Evolutionary conservation across 2,329 filamentous ascomycete genomes (phyloP), one percentile per base, ranked within the genome.

Genomic region (Alternaria brassicae): DNA sequence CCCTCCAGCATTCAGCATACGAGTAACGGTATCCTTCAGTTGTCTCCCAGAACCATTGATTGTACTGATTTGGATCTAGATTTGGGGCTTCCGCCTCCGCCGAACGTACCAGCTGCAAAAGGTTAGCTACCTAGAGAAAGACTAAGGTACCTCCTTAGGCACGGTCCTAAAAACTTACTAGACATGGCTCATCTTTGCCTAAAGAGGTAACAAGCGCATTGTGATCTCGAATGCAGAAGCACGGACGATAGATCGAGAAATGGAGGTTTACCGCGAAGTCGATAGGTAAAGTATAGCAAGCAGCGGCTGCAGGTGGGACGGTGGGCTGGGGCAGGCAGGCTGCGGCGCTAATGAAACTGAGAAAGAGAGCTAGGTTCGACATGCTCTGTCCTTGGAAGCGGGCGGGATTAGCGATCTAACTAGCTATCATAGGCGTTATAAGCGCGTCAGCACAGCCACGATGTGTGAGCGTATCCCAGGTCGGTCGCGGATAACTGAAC

Each of bases 1-100:
- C 28, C 25, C 42, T 45, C 42, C 27, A 45, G 42, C 42, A 45
- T 45, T 45, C 42, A 30, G 42, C 25, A 45, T 45, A 45, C 42
- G 42, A 45, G 42, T 45, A 45, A 27, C 42, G 42, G 42, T 45
- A 45, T 30, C 42, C 42, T 27, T 45, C 42, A 30, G 42, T 45
- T 27, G 42, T 45, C 23, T 45, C 42, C 42, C 42, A 45, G 28
- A 45, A 45, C 42, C 42, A 45, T 45, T 45, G 27, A 30, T 27
- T 45, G 42, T 45, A 45, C 28, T 45, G 25, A 7, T 27, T 25
- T 45, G 42, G 42, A 45, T 45, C 42, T 45, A 28, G 28, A 30
- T 27, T 27, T 45, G 42, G 25, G 15, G 42, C 17, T 45, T 45
- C 28, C 28, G 42, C 25, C 42, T 45, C 42, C 42, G 42, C 42